Base-by-base conservation (phyloP, 441 rosid genomes). In the Raphanus hybrid region DNA sequence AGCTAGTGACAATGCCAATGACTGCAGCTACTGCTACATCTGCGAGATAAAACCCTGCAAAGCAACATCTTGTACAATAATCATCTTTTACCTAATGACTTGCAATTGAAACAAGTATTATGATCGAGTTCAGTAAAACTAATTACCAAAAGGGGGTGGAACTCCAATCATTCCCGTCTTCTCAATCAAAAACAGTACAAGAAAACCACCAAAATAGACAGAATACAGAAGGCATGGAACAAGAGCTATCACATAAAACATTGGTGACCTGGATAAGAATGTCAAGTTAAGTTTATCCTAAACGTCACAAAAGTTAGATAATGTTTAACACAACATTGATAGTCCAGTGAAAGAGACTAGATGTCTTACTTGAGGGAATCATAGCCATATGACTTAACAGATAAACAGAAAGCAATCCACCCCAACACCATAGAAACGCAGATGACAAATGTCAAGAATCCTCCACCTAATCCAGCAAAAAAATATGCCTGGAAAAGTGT, bases 121-220 rank as follows among this genome's bases (percentile, higher is more conserved):
- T 63, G 50, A 76, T 50, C 7, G 14, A 74, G 57, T 39, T 64
- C n/a, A 11, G 75, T 52, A 85, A 83, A 75, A 82, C 96, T 83
- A 70, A 92, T 20, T 20, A 20, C 99, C 99, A 64, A 86, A 92
- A 2, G 98, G 99, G 27, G 96, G 93, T 82, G 97, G 91, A 82
- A 88, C 48, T 69, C 99, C 98, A 93, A 96, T 90, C 98, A 96
- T 96, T 41, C 99, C 98, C 87, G 90, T 86, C 96, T 91, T 96
- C 94, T 96, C 98, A 67, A 92, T 86, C 81, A 96, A 82, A 82
- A 93, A 85, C 80, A 91, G 92, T 77, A 83, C 70, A 77, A 96
- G 91, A 79, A 92, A 84, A 66, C 97, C 99, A 69, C 93, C 86
- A 87, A 93, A 96, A 81, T 96, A 92, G 73, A 86, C 84, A 1